Evolutionary conservation across 2,329 filamentous ascomycete species (phyloP), one percentile per base, ranked within the genome.

Genomic region (Aspergillus transmontanensis): DNA sequence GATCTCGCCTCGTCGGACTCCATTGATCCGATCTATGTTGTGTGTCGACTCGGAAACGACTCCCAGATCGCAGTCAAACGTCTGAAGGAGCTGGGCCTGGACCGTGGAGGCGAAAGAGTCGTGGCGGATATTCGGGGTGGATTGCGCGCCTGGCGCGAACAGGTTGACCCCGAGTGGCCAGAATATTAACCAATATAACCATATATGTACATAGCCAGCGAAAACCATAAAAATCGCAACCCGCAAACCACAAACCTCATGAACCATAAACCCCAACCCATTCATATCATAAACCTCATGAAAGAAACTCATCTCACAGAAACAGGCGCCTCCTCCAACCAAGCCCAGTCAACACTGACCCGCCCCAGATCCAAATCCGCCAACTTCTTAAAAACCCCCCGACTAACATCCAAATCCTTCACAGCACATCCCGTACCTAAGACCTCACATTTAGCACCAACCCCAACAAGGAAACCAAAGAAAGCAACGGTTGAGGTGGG

Each of bases 341-440:
- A 86, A 57, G 80, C 78, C 84, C 84, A 86, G 45, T 81, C 76
- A 48, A 84, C 78, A 4, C 65, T 64, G 6, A 85, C 84, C 56
- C 84, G 76, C 0, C 84, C 84, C 36, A 79, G 71, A 43, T 77
- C 80, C 11, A 78, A 68, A 60, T 82, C 72, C 1, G 83, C 83
- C 55, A 62, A 71, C 57, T 81, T 75, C 28, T 78, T 71, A 68
- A 86, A 86, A 48, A 82, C 82, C 16, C 78, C 71, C 30, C 79
- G 76, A 12, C 80, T 83, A 9, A 84, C 81, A 72, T 85, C 83
- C 16, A 86, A 73, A 69, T 85, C 83, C 28, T 76, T 81, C 7
- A 79, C 76, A 63, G 76, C 66, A 66, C 83, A 86, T 2, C 81
- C 83, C 12, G 78, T 78, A 62, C 80, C 80, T 82, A 59, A 23